Evolutionary conservation across 2,329 filamentous ascomycete genomes (phyloP).

Genomic region (Ophiostoma ips): DNA sequence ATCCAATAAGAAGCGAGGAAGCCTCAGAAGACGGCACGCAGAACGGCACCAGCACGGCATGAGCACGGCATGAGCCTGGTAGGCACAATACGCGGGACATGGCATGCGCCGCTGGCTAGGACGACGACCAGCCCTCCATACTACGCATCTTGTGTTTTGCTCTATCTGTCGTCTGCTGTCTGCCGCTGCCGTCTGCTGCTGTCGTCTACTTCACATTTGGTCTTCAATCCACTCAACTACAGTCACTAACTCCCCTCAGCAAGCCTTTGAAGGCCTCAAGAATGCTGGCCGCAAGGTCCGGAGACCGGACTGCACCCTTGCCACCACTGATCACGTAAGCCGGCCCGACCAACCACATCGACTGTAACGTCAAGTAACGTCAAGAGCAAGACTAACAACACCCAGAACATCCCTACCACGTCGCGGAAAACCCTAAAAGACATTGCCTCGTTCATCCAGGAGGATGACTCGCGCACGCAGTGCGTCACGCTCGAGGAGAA

Average conservation of each 20-base stretch:
- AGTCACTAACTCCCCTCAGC: conserved; percentile 33
- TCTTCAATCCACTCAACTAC: not conserved
- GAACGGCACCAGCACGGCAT: not conserved
- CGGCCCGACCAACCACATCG: not conserved
- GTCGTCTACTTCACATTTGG: too few species aligned
- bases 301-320: conserved; percentile 90
- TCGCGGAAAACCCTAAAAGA: conserved; percentile 89
- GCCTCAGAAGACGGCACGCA: not conserved
- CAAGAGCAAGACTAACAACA: not conserved
- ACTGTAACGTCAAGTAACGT: not conserved
- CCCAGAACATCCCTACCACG: conserved; percentile 80
- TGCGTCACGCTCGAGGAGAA: conserved; percentile 95
- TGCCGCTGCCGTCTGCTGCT: too few species aligned
- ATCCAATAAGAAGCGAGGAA: not conserved
- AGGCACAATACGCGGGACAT: too few species aligned
- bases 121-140: too few species aligned
- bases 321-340: conserved; percentile 88
- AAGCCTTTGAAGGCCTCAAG: conserved; percentile 92
- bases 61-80: too few species aligned
- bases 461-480: conserved; percentile 85
- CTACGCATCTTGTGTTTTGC: not conserved
- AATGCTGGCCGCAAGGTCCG: conserved; percentile 81
- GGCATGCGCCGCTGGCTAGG: too few species aligned
- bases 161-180: not conserved
- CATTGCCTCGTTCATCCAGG: conserved; percentile 84